phyloP scores from a whole-genome alignment of 345 rosid species.

The Reutealis trisperma region DNA sequence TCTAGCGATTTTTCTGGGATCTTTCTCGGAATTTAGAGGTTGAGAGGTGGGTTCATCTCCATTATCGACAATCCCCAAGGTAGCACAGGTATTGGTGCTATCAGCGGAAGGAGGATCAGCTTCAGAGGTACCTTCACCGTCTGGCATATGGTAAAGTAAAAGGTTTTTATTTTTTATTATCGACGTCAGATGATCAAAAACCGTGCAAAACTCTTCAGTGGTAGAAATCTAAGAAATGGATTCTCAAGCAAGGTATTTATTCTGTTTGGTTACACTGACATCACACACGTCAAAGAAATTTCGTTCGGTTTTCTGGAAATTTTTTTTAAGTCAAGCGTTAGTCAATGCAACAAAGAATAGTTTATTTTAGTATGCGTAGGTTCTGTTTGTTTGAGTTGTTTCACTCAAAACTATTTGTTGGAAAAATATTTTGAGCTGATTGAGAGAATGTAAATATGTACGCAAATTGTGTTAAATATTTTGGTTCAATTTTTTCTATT shows the following conservation, averaged over 20 bases:
- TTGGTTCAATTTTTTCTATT: no score
- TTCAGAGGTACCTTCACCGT: slow-evolving; percentile 4
- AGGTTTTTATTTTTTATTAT: not conserved
- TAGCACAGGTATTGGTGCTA: not conserved
- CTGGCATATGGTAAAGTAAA: not conserved
- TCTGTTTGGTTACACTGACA: not conserved
- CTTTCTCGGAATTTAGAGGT: slow-evolving; percentile 35
- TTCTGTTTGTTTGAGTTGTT: no score
- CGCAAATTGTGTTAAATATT: no score
- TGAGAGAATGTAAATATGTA: no score
- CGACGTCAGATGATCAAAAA: not conserved
- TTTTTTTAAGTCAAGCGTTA: no score
- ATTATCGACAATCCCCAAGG: not conserved
- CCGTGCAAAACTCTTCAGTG: not conserved
- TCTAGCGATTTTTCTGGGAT: slow-evolving; percentile 63
- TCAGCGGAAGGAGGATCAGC: not conserved
- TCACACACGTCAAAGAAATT: no score
- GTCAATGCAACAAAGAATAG: no score
- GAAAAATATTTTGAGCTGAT: no score
- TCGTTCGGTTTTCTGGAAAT: no score
- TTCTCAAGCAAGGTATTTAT: not conserved
- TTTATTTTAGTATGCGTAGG: no score
- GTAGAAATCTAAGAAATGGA: not conserved
- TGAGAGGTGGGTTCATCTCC: slow-evolving; percentile 5
- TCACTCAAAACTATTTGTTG: no score